A percentile compares a stretch with the other conserved stretches of the same genome.
Conservation (phyloP, 2,329 filamentous ascomycete genomes). For the Raffaelea ambrosiae region DNA sequence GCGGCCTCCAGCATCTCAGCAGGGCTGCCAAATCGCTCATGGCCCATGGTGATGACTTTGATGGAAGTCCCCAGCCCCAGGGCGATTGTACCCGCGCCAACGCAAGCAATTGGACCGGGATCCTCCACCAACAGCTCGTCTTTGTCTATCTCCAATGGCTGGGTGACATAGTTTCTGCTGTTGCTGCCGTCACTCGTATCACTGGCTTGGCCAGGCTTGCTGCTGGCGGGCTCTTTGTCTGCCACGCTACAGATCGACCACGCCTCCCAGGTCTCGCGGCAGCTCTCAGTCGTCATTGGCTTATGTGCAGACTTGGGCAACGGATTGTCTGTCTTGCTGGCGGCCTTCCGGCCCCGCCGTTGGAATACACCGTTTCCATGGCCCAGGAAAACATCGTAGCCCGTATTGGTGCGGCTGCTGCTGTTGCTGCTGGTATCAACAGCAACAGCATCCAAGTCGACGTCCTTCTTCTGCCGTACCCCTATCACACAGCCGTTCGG, state of each 20-base stretch:
- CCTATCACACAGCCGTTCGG: constrained; percentile 54
- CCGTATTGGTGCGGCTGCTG: constrained; percentile 7
- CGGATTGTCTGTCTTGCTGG: too few relatives aligned
- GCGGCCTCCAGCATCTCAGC: constrained; percentile 20
- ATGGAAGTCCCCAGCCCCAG: constrained; percentile 65
- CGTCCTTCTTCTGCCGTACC: constrained; percentile 34
- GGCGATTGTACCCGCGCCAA: constrained; percentile 58
- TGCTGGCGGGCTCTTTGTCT: constrained; percentile 33
- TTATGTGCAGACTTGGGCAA: too few relatives aligned
- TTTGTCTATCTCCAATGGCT: constrained; percentile 32
- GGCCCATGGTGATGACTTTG: constrained; percentile 60
- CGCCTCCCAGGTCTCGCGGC: constrained; percentile 38
- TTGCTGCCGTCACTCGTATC: not conserved
- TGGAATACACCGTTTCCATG: not conserved
- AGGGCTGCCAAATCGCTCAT: constrained; percentile 51
- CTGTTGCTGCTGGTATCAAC: too few relatives aligned
- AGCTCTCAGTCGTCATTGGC: too few relatives aligned
- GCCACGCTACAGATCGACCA: constrained; percentile 43
- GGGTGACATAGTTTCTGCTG: constrained; percentile 18
- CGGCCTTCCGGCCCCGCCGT: too few relatives aligned
- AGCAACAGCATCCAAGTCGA: constrained; percentile 1
- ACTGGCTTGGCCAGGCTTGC: not conserved
- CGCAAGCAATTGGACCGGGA: constrained; percentile 53
- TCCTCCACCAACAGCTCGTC: constrained; percentile 42
- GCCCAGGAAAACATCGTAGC: not conserved